A percentile compares a stretch with the other conserved stretches of the same genome.
These are phyloP conservation scores for Aspergillus sp. DNA, from an alignment of 2,329 filamentous ascomycete genomes.

Conservation along the genomic window DNA sequence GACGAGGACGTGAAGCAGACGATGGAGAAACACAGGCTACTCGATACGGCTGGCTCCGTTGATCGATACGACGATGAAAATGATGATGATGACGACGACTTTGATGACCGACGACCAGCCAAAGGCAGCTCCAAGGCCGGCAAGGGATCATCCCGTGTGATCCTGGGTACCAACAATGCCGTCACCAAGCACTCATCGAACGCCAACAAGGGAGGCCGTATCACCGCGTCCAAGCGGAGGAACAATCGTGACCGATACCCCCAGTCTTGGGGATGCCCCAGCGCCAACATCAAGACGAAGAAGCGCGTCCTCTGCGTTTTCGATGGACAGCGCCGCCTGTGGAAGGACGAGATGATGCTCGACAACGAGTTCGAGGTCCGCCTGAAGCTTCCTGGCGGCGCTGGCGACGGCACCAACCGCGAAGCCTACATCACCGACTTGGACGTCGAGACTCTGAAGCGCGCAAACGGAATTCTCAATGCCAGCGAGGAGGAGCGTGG, in stretches of 20 bases:
- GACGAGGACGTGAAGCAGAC: conserved; percentile 62
- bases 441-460: conserved; percentile 84
- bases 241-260: conserved; percentile 95
- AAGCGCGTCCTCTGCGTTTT: conserved; percentile 94
- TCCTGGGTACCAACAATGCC: conserved; percentile 53
- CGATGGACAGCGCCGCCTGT: conserved; percentile 82
- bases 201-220: conserved; percentile 70
- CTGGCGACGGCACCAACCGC: conserved; percentile 80
- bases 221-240: conserved; percentile 65
- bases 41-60: conserved; percentile 52
- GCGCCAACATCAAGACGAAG: conserved; percentile 96
- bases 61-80: conserved; percentile 57
- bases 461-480: conserved; percentile 80
- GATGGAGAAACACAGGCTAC: conserved; percentile 61
- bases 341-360: conserved; percentile 99
- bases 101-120: conserved; percentile 58
- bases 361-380: conserved; percentile 93
- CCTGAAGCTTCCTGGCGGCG: conserved; percentile 74
- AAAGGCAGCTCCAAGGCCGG: conserved; percentile 52
- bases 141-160: conserved; percentile 59
- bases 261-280: conserved; percentile 87
- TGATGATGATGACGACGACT: conserved; percentile 58
- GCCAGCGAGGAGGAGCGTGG: conserved; percentile 88
- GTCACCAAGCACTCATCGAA: conserved; percentile 43
- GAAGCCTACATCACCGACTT: conserved; percentile 88